These are phyloP conservation scores for Talaromyces funiculosus DNA, from an alignment of 2,329 filamentous ascomycete genomes.

Conservation along the genomic window DNA sequence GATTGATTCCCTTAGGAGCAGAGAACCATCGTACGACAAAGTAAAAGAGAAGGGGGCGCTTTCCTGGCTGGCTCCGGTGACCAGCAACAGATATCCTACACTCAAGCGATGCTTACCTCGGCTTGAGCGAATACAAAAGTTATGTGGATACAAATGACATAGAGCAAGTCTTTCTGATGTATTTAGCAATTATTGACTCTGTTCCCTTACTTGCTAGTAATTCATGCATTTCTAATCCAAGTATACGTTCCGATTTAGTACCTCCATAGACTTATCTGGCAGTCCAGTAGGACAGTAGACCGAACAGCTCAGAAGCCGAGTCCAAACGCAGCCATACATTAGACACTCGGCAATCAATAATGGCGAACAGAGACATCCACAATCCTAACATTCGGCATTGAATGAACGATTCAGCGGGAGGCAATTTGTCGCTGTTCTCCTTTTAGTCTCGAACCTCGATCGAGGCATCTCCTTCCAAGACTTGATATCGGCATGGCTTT, in stretches of 20 bases:
- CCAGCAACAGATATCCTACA: slow-evolving; percentile 4
- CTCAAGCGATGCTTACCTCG: neutral
- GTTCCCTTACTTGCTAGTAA: neutral
- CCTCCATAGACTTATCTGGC: too few species aligned
- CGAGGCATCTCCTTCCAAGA: too few species aligned
- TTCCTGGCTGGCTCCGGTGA: slow-evolving; percentile 14
- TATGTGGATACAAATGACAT: neutral
- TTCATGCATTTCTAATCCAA: neutral
- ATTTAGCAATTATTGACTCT: neutral
- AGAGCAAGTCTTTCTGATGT: neutral
- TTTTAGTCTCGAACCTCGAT: too few species aligned
- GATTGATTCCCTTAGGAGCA: neutral
- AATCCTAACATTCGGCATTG: too few species aligned
- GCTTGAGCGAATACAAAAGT: neutral
- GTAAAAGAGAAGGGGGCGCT: neutral
- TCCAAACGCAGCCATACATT: too few species aligned
- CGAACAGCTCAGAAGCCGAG: too few species aligned
- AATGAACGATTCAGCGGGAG: too few species aligned
- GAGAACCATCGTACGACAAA: neutral
- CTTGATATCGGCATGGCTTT: neutral
- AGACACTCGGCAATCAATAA: too few species aligned
- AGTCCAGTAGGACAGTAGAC: too few species aligned
- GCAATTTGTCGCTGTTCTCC: too few species aligned
- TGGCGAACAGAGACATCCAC: too few species aligned
- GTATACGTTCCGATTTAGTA: neutral